Base-by-base conservation (phyloP, 495 filamentous ascomycete genomes). In the Penicillium roqueforti region DNA sequence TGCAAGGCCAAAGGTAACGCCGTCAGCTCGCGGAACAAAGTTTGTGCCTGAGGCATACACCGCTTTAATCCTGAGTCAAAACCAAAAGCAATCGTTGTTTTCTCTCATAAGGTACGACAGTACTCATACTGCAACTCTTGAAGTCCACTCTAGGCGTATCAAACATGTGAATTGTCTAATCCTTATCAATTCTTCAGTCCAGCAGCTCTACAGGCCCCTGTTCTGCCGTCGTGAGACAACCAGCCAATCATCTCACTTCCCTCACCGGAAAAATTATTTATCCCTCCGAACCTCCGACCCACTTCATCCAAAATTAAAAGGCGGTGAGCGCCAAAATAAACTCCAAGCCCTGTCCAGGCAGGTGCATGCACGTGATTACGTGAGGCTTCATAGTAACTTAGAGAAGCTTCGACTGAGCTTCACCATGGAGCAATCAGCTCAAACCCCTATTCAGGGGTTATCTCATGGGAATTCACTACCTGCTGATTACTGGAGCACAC, bases 341-440 rank as follows among this genome's bases (percentile, higher is more conserved):
- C 38, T 13, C 29, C 4, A 41, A 14, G 14, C 32, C 32, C 31
- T 34, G 1, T 11, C n/a, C 42, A 29, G 32, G 32, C 34, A 10
- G n/a, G 31, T 53, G 34, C 11, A 4, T 47, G 13, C 43, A 48
- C 44, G 45, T 40, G 53, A 47, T 36, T 41, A 31, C 31, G 39
- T 59, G 58, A 55, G 51, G 52, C 29, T 50, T 32, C 52, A 59
- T 56, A 53, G 42, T 54, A 54, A 19, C 38, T 47, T 50, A 44
- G 47, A 32, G 36, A 46, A 25, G 51, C 16, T 36, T 36, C 14
- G 56, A 51, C 36, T 47, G 26, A 43, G 46, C 34, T 38, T 40
- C 52, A 68, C 49, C 45, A 77, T 77, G 74, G 74, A 77, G 58
- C 74, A 70, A 22, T 60, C 69, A 29, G 55, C 66, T 39, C 68